A percentile compares a stretch with the other conserved stretches of the same genome.
These are phyloP conservation scores for Pseudogymnoascus sp. DNA, from an alignment of 2,329 filamentous ascomycete species.

Conservation along the genomic window DNA sequence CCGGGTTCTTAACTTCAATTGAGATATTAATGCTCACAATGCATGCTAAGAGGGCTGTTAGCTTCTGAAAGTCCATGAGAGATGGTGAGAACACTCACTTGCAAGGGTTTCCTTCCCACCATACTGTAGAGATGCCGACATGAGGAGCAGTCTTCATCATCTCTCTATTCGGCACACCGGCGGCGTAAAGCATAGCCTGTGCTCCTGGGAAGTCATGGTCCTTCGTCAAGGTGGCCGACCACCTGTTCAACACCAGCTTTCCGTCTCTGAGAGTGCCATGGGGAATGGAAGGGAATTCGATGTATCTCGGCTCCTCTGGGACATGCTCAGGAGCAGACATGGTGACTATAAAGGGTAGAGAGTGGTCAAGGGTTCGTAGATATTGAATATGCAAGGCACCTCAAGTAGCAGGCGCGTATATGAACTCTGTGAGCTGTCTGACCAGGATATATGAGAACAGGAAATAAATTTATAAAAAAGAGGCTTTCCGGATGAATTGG, in stretches of 20 bases:
- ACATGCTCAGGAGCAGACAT: constrained; percentile 11
- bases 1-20: not conserved
- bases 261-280: constrained; percentile 37
- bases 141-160: constrained; percentile 87
- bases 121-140: constrained; percentile 82
- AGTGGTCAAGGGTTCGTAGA: not conserved
- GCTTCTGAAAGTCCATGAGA: constrained; percentile 1
- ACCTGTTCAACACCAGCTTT: constrained; percentile 67
- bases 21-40: constrained; percentile 31
- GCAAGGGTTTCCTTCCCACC: constrained; percentile 98
- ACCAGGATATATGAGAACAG: not conserved
- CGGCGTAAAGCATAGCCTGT: constrained; percentile 92
- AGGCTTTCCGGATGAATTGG: not conserved
- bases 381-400: not conserved
- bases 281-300: constrained; percentile 25
- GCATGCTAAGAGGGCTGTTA: constrained; percentile 34
- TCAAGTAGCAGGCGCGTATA: not conserved
- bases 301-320: constrained; percentile 23
- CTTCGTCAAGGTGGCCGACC: constrained; percentile 72
- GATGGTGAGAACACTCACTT: constrained; percentile 50
- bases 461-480: not conserved
- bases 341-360: not conserved
- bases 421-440: not conserved
- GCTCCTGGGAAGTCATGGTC: constrained; percentile 88
- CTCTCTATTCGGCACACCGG: constrained; percentile 73